phyloP scores from a whole-genome alignment of 2,329 filamentous ascomycete genomes.

The Aspergillus sp. region DNA sequence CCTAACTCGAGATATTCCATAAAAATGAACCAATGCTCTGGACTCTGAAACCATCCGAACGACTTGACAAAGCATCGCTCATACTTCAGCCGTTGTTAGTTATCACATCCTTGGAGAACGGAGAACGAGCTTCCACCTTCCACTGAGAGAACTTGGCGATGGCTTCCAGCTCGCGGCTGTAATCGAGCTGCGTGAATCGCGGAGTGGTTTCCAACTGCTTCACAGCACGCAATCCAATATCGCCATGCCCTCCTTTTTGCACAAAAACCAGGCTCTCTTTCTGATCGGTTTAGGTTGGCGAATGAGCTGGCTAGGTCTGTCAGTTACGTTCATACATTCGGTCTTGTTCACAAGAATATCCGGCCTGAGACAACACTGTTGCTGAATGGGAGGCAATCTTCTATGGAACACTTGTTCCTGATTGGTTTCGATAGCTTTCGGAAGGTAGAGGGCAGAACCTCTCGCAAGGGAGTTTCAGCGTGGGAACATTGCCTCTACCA shows the following conservation, averaged over 20 bases:
- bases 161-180: conserved; percentile 1
- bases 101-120: no score
- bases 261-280: conserved; percentile 1
- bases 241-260: neutral
- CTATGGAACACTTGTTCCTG: conserved; percentile 31
- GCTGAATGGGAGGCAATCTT: neutral
- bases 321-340: conserved; percentile 38
- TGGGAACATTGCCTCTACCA: conserved; percentile 46
- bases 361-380: conserved; percentile 37
- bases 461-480: conserved; percentile 31
- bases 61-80: neutral
- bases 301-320: conserved; percentile 34
- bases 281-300: conserved; percentile 10
- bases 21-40: neutral
- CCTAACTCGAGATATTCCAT: neutral
- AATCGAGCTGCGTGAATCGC: neutral
- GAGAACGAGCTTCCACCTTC: neutral
- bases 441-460: conserved; percentile 28
- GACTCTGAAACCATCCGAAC: neutral
- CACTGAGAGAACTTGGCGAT: conserved; percentile 1
- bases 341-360: conserved; percentile 50
- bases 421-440: conserved; percentile 47
- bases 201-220: conserved; percentile 1
- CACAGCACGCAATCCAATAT: neutral
- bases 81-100: no score